These are phyloP conservation scores for Gamsiella multidivaricata DNA, from an alignment of 192 early-diverging fungal genomes.

Conservation along the genomic window DNA sequence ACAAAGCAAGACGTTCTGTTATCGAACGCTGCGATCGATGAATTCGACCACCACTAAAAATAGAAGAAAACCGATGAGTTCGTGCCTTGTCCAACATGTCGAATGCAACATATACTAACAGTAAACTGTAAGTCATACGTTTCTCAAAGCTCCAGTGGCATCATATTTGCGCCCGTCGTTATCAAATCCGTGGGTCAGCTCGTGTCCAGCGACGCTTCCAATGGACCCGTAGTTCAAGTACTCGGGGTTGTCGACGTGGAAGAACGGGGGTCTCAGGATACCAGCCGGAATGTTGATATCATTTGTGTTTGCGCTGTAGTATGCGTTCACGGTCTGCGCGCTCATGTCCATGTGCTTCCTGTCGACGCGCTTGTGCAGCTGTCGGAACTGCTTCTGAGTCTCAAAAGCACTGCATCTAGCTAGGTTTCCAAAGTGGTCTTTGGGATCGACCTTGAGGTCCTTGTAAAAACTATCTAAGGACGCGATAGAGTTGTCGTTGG, in stretches of 20 bases:
- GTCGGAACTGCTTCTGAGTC: slow-evolving; percentile 27
- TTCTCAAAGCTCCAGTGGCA: slow-evolving; percentile 9
- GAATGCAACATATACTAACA: neutral
- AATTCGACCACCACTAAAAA: slow-evolving; percentile 74
- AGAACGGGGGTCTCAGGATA: slow-evolving; percentile 72
- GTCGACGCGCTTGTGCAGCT: slow-evolving; percentile 44
- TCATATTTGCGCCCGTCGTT: slow-evolving; percentile 62
- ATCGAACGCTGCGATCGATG: slow-evolving; percentile 63
- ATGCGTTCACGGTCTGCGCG: slow-evolving; percentile 67
- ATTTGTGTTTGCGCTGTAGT: slow-evolving; percentile 55
- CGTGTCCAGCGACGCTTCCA: slow-evolving; percentile 77
- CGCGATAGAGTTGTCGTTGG: slow-evolving; percentile 51
- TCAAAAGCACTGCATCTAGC: slow-evolving; percentile 20
- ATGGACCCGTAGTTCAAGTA: slow-evolving; percentile 74
- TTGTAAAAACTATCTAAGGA: slow-evolving; percentile 59
- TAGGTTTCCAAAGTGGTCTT: slow-evolving; percentile 60
- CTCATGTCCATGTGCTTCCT: slow-evolving; percentile 54
- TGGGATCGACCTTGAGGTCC: slow-evolving; percentile 17
- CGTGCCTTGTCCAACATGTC: neutral
- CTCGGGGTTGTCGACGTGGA: slow-evolving; percentile 59
- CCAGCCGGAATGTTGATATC: slow-evolving; percentile 55
- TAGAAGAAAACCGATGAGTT: neutral
- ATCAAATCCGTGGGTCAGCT: slow-evolving; percentile 71
- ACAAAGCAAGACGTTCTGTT: slow-evolving; percentile 69
- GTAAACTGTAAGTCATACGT: slow-evolving; percentile 12